phyloP scores from a whole-genome alignment of 805 yeast species.

The Yamadazyma ubonensis region DNA sequence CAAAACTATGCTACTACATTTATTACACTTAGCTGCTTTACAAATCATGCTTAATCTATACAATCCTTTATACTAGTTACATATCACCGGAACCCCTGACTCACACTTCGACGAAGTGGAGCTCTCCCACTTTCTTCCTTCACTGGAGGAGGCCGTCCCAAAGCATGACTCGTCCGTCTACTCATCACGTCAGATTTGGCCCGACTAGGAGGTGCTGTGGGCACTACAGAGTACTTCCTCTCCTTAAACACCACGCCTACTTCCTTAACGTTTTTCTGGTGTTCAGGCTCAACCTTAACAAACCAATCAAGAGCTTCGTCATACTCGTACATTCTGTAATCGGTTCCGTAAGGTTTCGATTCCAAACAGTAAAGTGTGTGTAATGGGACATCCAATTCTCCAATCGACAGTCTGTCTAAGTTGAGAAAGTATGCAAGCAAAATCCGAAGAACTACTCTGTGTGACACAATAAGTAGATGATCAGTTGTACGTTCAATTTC shows the following conservation, averaged over 20 bases:
- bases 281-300: slow-evolving; percentile 58
- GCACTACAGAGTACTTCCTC: slow-evolving; percentile 70
- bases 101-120: slow-evolving; percentile 14
- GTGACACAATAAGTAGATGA: slow-evolving; percentile 79
- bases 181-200: slow-evolving; percentile 7
- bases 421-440: slow-evolving; percentile 87
- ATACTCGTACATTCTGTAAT: slow-evolving; percentile 86
- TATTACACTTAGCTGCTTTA: too few species aligned
- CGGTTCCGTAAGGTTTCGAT: slow-evolving; percentile 94
- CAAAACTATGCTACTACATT: slow-evolving; percentile 17
- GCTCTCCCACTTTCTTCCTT: too few species aligned
- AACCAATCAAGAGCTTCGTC: slow-evolving; percentile 79
- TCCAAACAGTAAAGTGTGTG: slow-evolving; percentile 89
- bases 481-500: slow-evolving; percentile 91
- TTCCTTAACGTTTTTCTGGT: slow-evolving; percentile 60
- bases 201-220: slow-evolving; percentile 61
- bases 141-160: background rate
- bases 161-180: background rate
- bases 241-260: slow-evolving; percentile 70
- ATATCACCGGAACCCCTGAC: slow-evolving; percentile 14
- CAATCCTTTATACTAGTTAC: background rate
- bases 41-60: too few species aligned
- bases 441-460: slow-evolving; percentile 87
- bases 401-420: slow-evolving; percentile 72
- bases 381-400: slow-evolving; percentile 88